Base-by-base conservation (phyloP, 495 filamentous ascomycete species). In the Trichoderma parareesei region DNA sequence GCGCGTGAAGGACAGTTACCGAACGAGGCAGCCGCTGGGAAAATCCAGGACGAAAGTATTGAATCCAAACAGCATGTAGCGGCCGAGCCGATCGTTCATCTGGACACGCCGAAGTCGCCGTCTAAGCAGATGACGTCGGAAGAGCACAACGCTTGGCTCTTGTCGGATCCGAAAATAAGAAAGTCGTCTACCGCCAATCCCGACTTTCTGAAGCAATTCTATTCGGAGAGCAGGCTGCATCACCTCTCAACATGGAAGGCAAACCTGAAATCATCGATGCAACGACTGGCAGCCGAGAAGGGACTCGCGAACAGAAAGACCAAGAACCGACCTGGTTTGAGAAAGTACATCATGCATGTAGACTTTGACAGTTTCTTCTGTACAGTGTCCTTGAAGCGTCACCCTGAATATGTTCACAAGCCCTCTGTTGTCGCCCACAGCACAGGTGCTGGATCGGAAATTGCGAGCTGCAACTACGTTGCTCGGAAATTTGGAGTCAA, bases 311-410 rank as follows among this genome's bases (percentile, higher is more conserved):
- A 68, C 4, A 79, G 78, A 55, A 66, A 81, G 41, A 48, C 61
- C 40, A 76, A 72, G 65, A 71, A 73, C 16, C 80, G 77, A 62
- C 71, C 83, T 43, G 88, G 89, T 2, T 76, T 87, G 33, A 80
- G 94, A 65, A 77, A 90, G 66, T 98, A 97, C 67, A 84, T 98
- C 60, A 83, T 98, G 67, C 94, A 98, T 71, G 90, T 98, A 40
- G 94, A 98, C 71, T 98, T 98, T 70, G 94, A 98, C 73, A 92
- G 90, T 72, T 98, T 98, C 76, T 98, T 98, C 73, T 96, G 92
- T 46, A 91, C 94, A 0, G 92, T 98, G 1, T 96, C 93, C 0
- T 81, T 93, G 18, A 93, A 93, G 66, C 77, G 82, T 33, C 76
- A 77, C 60, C 92, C 93, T 0, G 86, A 94, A 38, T 88, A 86